These are phyloP conservation scores for Aspergillus cejpii DNA, from an alignment of 2,329 filamentous ascomycete species.

Conservation along the genomic window DNA sequence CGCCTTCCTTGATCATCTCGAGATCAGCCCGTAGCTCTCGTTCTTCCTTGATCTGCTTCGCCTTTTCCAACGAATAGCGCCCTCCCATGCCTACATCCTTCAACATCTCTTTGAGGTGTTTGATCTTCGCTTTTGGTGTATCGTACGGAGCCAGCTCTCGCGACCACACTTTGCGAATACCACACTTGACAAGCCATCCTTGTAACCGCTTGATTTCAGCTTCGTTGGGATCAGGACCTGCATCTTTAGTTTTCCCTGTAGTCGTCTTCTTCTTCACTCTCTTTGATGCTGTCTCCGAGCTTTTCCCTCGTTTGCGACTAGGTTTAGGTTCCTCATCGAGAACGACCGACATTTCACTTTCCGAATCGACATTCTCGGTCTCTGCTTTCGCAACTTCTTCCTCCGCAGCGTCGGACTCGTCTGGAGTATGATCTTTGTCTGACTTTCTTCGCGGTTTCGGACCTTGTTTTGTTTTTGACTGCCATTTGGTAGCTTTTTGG, in stretches of 20 bases:
- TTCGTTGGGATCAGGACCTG: slow-evolving; percentile 56
- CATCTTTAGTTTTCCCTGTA: slow-evolving; percentile 39
- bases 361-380: slow-evolving; percentile 46
- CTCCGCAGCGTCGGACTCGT: slow-evolving; percentile 13
- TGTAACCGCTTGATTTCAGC: slow-evolving; percentile 84
- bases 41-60: slow-evolving; percentile 76
- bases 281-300: slow-evolving; percentile 20
- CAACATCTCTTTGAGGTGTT: slow-evolving; percentile 71
- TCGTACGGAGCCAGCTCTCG: slow-evolving; percentile 72
- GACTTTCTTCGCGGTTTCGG: slow-evolving; percentile 9
- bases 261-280: slow-evolving; percentile 29
- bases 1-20: slow-evolving; percentile 75
- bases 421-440: slow-evolving; percentile 5
- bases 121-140: slow-evolving; percentile 70
- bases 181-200: slow-evolving; percentile 79
- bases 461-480: slow-evolving; percentile 6
- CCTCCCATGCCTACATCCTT: slow-evolving; percentile 80
- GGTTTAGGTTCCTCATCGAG: slow-evolving; percentile 64
- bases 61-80: slow-evolving; percentile 76
- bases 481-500: slow-evolving; percentile 10
- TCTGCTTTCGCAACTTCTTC: slow-evolving; percentile 22
- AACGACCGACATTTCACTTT: slow-evolving; percentile 66
- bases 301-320: slow-evolving; percentile 47
- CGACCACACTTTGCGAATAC: slow-evolving; percentile 85
- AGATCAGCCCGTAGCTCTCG: slow-evolving; percentile 79